Evolutionary conservation across 768 basidiomycete species (phyloP).

Genomic region (Leccinellum luteum): DNA sequence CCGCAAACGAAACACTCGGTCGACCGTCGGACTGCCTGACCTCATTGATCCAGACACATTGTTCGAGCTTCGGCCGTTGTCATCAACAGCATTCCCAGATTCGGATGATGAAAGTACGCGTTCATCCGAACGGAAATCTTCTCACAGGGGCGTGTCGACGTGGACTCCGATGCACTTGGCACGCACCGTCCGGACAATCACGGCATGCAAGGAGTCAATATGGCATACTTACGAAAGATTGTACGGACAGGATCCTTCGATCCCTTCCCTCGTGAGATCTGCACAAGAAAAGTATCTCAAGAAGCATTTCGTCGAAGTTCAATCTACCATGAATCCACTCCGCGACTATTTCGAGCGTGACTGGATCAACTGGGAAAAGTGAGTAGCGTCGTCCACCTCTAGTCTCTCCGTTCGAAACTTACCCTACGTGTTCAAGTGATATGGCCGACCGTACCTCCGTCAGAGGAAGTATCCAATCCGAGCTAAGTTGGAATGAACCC

Average conservation of each 20-base stretch:
- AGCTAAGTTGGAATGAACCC: constrained; percentile 53
- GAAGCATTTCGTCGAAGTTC: constrained; percentile 17
- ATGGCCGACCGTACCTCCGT: constrained; percentile 73
- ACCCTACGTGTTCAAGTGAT: constrained; percentile 44
- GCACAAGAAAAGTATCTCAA: constrained; percentile 30
- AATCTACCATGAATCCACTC: constrained; percentile 32
- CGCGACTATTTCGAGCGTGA: constrained; percentile 63
- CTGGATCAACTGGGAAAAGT: constrained; percentile 74
- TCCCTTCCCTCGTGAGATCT: constrained; percentile 38
- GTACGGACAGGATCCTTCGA: constrained; percentile 37
- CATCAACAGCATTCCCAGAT: constrained; percentile 22
- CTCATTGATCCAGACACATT: constrained; percentile 29
- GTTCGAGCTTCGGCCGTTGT: constrained; percentile 32
- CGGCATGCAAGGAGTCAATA: constrained; percentile 67
- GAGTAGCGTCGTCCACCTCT: constrained; percentile 19
- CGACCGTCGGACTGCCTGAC: constrained; percentile 15
- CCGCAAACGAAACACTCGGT: constrained; percentile 16
- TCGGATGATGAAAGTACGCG: constrained; percentile 25
- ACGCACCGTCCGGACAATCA: constrained; percentile 52
- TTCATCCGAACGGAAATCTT: constrained; percentile 15
- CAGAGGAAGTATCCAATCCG: constrained; percentile 45
- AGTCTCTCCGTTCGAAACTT: constrained; percentile 3
- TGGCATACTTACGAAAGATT: constrained; percentile 60
- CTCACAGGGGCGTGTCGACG: constrained; percentile 35
- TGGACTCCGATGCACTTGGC: constrained; percentile 68